These are phyloP conservation scores for Verticillium alfalfae DNA, from an alignment of 2,329 filamentous ascomycete species.

Conservation along the genomic window DNA sequence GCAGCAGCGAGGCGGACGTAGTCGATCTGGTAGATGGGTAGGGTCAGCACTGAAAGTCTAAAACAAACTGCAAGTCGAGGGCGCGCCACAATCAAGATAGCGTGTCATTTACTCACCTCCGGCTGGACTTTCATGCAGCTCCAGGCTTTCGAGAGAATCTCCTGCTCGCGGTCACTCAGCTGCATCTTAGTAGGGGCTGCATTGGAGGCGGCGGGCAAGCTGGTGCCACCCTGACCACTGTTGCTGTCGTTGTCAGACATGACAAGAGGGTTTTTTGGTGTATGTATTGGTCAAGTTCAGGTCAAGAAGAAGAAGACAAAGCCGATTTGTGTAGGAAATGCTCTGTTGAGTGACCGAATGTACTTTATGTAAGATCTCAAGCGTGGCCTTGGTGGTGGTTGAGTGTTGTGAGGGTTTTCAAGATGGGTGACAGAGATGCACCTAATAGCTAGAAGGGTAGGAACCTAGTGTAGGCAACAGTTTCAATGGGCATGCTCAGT, in stretches of 20 bases:
- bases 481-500: no score
- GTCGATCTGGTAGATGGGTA: conserved; percentile 14
- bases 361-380: no score
- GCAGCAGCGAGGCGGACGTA: conserved; percentile 14
- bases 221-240: background rate
- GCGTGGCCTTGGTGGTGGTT: no score
- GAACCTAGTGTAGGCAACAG: no score
- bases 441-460: no score
- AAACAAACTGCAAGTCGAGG: background rate
- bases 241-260: background rate
- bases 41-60: background rate
- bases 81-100: background rate
- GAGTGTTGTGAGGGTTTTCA: no score
- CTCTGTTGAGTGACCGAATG: no score
- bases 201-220: background rate
- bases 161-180: conserved; percentile 16
- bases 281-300: background rate
- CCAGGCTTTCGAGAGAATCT: conserved; percentile 17
- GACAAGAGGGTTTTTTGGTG: background rate
- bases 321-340: no score
- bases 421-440: no score
- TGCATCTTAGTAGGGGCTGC: background rate
- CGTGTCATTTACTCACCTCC: conserved; percentile 11
- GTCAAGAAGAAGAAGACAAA: background rate
- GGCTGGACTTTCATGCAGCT: conserved; percentile 17